phyloP scores from a whole-genome alignment of 108 stramenopile species.

The Cyclotella cryptica region DNA sequence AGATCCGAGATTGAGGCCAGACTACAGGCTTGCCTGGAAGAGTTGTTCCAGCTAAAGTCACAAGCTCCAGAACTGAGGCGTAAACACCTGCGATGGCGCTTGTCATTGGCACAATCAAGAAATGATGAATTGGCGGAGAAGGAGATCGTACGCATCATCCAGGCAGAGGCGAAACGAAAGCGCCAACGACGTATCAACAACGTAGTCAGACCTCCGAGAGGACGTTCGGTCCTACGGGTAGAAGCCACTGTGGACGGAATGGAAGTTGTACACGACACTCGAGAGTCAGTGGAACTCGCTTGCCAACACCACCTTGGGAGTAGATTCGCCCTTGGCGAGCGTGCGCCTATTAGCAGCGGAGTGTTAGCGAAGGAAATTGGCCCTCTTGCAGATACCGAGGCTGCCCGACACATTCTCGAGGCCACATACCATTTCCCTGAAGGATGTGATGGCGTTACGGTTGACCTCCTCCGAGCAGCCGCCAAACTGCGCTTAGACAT shows the following conservation, averaged over 20 bases:
- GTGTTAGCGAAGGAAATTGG: no score
- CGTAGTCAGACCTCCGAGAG: neutral
- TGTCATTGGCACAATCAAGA: neutral
- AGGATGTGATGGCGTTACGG: neutral
- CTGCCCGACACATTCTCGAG: neutral
- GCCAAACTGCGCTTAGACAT: neutral
- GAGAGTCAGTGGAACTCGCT: no score
- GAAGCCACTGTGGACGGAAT: neutral
- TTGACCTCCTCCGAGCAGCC: neutral
- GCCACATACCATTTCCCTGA: neutral
- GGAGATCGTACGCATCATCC: no score
- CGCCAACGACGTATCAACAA: neutral
- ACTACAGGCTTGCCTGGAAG: no score
- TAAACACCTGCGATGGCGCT: no score
- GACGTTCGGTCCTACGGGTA: neutral
- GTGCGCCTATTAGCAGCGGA: neutral
- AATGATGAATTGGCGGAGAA: neutral
- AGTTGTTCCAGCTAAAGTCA: no score
- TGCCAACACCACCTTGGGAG: neutral
- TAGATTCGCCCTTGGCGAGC: no score
- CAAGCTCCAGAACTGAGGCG: no score
- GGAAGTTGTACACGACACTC: no score
- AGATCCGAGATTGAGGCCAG: neutral
- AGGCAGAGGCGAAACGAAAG: neutral
- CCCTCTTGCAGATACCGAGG: neutral